Evolutionary conservation across 495 filamentous ascomycete genomes (phyloP).

Genomic region (Peziza echinospora): DNA sequence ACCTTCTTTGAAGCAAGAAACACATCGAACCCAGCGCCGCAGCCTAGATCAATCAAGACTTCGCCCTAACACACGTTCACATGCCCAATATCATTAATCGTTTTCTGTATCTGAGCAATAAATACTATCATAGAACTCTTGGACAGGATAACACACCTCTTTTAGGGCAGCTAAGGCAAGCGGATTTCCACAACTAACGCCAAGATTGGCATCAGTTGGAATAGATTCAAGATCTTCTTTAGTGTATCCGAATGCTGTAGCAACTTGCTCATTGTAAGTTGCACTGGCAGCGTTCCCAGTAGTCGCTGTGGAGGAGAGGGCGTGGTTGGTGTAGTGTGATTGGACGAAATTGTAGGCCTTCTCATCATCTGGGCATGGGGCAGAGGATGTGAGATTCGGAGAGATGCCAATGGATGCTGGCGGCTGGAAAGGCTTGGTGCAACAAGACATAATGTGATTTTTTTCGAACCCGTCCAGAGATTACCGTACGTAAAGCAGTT

Average conservation of each 20-base stretch:
- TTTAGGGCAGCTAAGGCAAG: constrained; percentile 31
- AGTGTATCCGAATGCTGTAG: constrained; percentile 39
- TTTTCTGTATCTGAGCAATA: too few species aligned
- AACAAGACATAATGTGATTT: too few species aligned
- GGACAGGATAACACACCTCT: constrained; percentile 15
- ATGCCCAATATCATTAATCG: too few species aligned
- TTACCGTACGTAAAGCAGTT: too few species aligned
- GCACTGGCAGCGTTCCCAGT: constrained; percentile 6
- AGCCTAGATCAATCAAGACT: constrained; percentile 40
- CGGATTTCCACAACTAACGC: constrained; percentile 48
- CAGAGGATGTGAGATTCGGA: not conserved
- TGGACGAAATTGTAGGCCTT: constrained; percentile 10
- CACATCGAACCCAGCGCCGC: constrained; percentile 42
- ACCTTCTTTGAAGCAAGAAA: constrained; percentile 38
- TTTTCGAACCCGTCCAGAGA: too few species aligned
- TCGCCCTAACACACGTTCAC: constrained; percentile 29
- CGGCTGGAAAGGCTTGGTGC: too few species aligned
- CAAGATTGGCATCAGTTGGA: constrained; percentile 38
- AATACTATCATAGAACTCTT: too few species aligned
- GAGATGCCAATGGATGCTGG: too few species aligned
- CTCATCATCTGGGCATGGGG: constrained; percentile 3
- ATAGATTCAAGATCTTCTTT: constrained; percentile 30
- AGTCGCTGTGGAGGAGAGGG: constrained; percentile 23
- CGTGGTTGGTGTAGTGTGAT: constrained; percentile 22
- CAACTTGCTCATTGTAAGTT: constrained; percentile 25